A percentile compares a stretch with the other conserved stretches of the same genome.
These are phyloP conservation scores for Mastigamoeba balamuthi DNA, from an alignment of 78 protist genomes.

Conservation along the genomic window DNA sequence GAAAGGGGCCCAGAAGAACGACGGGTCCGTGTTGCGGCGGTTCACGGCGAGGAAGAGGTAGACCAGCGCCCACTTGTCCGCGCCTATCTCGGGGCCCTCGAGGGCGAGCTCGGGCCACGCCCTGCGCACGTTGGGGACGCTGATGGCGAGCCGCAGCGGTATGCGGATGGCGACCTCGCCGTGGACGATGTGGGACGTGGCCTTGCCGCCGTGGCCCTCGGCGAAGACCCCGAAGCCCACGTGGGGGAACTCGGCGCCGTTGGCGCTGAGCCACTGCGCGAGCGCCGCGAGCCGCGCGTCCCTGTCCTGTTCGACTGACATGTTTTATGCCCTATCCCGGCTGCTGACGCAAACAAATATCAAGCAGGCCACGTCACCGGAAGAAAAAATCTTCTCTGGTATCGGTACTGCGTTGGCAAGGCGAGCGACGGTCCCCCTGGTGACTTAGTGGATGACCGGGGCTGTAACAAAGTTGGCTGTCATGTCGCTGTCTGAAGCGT, in stretches of 20 bases:
- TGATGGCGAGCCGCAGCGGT: not conserved
- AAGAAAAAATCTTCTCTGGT: too few relatives aligned
- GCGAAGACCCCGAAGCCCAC: not conserved
- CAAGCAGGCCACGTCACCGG: too few relatives aligned
- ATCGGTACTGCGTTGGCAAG: too few relatives aligned
- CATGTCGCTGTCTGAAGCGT: too few relatives aligned
- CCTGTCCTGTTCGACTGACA: too few relatives aligned
- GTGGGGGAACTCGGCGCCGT: not conserved
- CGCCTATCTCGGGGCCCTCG: not conserved
- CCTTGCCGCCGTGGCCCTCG: not conserved
- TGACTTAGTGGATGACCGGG: too few relatives aligned
- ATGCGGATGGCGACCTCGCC: not conserved
- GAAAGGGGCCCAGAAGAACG: not conserved
- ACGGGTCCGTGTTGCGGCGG: not conserved
- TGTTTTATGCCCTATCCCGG: too few relatives aligned
- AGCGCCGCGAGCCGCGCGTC: too few relatives aligned
- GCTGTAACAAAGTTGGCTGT: too few relatives aligned
- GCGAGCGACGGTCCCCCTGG: too few relatives aligned
- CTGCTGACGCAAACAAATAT: too few relatives aligned
- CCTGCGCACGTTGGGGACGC: not conserved
- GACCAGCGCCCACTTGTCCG: not conserved
- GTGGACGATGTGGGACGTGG: too few relatives aligned
- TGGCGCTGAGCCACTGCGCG: not conserved
- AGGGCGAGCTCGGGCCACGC: not conserved
- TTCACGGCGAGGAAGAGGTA: not conserved